A percentile compares a stretch with the other conserved stretches of the same genome.
These are phyloP conservation scores for Suillus luteus DNA, from an alignment of 768 basidiomycete species.

Conservation along the genomic window DNA sequence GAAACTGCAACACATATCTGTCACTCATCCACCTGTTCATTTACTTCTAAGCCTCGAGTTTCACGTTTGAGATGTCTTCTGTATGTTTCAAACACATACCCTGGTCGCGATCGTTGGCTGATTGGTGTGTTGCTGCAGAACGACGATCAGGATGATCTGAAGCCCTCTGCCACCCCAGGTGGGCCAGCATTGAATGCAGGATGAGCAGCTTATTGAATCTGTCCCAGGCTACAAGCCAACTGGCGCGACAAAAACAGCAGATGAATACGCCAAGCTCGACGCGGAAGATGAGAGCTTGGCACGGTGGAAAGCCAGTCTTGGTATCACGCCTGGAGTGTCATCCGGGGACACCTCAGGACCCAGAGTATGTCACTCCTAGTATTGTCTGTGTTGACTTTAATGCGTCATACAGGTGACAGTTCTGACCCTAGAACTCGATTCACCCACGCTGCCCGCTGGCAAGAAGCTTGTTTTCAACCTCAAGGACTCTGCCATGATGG, in stretches of 20 bases:
- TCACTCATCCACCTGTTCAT: slow-evolving; percentile 17
- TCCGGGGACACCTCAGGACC: slow-evolving; percentile 49
- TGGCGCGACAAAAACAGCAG: slow-evolving; percentile 62
- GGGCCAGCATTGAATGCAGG: slow-evolving; percentile 15
- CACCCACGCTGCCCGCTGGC: slow-evolving; percentile 63
- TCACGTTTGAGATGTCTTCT: slow-evolving; percentile 48
- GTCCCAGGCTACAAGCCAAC: slow-evolving; percentile 72
- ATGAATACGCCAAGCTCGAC: slow-evolving; percentile 85
- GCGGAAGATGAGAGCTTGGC: slow-evolving; percentile 90
- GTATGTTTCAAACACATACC: slow-evolving; percentile 38
- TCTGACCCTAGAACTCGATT: slow-evolving; percentile 75
- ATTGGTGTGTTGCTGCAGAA: slow-evolving; percentile 32
- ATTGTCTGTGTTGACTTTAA: slow-evolving; percentile 28
- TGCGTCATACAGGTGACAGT: slow-evolving; percentile 58
- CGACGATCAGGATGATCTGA: slow-evolving; percentile 73
- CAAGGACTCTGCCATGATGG: slow-evolving; percentile 42
- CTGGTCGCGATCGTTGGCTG: slow-evolving; percentile 7
- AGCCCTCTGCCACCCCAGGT: slow-evolving; percentile 72
- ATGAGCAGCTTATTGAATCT: slow-evolving; percentile 10
- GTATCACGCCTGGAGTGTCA: slow-evolving; percentile 61
- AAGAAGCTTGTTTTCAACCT: slow-evolving; percentile 72
- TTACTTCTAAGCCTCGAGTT: slow-evolving; percentile 3
- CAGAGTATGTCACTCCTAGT: slow-evolving; percentile 51
- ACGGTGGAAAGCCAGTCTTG: slow-evolving; percentile 94
- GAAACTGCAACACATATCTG: slow-evolving; percentile 21